Evolutionary conservation across 257 asterid species (phyloP).

Genomic region (Solanum pennellii): DNA sequence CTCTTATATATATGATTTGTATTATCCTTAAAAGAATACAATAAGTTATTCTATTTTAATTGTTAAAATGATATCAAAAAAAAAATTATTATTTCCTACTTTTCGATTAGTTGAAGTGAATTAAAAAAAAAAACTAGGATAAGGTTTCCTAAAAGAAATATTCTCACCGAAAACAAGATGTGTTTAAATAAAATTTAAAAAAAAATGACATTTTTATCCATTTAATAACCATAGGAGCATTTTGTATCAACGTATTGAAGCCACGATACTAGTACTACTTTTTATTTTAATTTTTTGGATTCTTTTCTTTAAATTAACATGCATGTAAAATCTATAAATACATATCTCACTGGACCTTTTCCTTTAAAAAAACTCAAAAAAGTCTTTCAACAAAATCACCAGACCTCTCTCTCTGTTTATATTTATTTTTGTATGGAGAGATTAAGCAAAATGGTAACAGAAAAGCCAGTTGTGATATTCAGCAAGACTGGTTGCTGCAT

Average conservation of each 20-base stretch:
- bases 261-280: no score
- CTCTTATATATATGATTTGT: no score
- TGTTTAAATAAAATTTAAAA: background rate
- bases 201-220: background rate
- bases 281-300: background rate
- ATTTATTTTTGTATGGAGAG: constrained; percentile 25
- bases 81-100: background rate
- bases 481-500: constrained; percentile 67
- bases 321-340: constrained; percentile 11
- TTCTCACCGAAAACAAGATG: background rate
- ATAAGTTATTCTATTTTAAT: no score
- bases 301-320: background rate
- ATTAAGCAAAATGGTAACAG: constrained; percentile 45
- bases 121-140: no score
- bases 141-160: no score
- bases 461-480: constrained; percentile 66
- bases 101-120: no score
- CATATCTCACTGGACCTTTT: constrained; percentile 18
- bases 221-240: background rate
- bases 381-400: background rate
- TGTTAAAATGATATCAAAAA: no score
- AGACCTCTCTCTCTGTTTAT: background rate
- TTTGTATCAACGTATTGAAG: no score
- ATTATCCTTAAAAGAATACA: no score
- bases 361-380: constrained; percentile 5